A percentile compares a stretch with the other conserved stretches of the same genome.
phyloP scores from a whole-genome alignment of 441 rosid genomes.

The Hura crepitans region DNA sequence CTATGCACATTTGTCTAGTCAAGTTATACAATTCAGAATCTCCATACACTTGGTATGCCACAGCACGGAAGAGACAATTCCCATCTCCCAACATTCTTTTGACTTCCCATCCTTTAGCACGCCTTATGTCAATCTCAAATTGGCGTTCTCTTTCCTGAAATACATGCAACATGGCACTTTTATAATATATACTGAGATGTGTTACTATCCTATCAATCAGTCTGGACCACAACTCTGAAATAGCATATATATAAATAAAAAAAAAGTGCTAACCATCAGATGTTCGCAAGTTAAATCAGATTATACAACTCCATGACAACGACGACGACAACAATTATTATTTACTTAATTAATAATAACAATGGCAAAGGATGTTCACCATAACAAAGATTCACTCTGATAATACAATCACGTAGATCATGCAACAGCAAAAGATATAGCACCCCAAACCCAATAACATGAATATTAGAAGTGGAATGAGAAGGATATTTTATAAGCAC shows the following conservation, averaged over 20 bases:
- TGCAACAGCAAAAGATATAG: not conserved
- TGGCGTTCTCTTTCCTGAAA: conserved; percentile 87
- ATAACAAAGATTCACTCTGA: not conserved
- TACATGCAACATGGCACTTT: conserved; percentile 16
- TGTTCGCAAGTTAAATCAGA: not conserved
- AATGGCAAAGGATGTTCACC: not conserved
- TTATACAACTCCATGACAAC: not conserved
- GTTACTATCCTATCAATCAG: not conserved
- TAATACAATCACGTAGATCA: not conserved
- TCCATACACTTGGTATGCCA: conserved; percentile 96
- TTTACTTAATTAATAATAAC: not conserved
- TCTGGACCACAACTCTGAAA: not conserved
- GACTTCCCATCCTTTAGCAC: conserved; percentile 72
- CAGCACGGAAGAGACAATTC: conserved; percentile 95
- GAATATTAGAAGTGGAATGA: not conserved
- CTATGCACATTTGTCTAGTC: conserved; percentile 88
- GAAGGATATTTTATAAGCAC: not conserved
- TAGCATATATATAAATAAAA: too few relatives aligned
- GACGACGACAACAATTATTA: too few relatives aligned
- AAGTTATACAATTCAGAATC: conserved; percentile 73
- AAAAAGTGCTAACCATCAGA: not conserved
- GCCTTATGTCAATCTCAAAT: conserved; percentile 76
- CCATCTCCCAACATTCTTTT: conserved; percentile 97
- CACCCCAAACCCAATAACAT: not conserved
- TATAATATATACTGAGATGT: not conserved